Conservation (phyloP, 2,329 filamentous ascomycete species). For the Orbilia blumenaviensis region DNA sequence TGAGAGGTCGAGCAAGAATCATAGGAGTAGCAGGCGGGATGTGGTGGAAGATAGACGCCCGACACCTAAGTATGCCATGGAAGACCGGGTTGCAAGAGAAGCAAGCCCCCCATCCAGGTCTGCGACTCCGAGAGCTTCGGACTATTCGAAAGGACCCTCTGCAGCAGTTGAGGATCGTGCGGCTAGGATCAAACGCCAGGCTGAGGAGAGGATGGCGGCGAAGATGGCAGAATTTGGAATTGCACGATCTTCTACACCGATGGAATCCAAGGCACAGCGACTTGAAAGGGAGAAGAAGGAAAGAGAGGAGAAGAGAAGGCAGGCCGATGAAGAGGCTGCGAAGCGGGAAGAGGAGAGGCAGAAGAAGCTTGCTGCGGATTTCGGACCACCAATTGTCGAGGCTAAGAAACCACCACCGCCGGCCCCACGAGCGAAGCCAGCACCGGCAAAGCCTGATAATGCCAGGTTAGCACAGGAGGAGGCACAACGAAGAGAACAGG, state of each 20-base stretch:
- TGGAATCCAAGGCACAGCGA: conserved; percentile 83
- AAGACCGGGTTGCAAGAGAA: conserved; percentile 65
- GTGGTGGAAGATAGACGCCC: conserved; percentile 64
- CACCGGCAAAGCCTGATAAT: conserved; percentile 74
- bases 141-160: conserved; percentile 80
- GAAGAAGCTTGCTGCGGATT: conserved; percentile 81
- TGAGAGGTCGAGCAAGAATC: conserved; percentile 82
- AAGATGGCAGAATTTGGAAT: conserved; percentile 91
- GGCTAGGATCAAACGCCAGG: conserved; percentile 95
- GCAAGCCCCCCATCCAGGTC: conserved; percentile 63
- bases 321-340: conserved; percentile 93
- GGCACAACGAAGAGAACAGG: conserved; percentile 68
- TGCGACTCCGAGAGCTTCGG: conserved; percentile 70
- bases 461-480: conserved; percentile 73
- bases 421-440: conserved; percentile 71
- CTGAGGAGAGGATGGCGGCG: conserved; percentile 95
- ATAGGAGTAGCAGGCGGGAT: conserved; percentile 67
- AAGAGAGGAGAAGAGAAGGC: conserved; percentile 82
- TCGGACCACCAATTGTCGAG: conserved; percentile 69
- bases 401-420: conserved; percentile 74
- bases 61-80: conserved; percentile 56
- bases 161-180: conserved; percentile 77
- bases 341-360: conserved; percentile 88
- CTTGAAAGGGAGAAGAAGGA: conserved; percentile 88
- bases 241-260: conserved; percentile 68